These are phyloP conservation scores for Elymus sibiricus DNA, from an alignment of 176 grass and related monocot species.

Conservation along the genomic window DNA sequence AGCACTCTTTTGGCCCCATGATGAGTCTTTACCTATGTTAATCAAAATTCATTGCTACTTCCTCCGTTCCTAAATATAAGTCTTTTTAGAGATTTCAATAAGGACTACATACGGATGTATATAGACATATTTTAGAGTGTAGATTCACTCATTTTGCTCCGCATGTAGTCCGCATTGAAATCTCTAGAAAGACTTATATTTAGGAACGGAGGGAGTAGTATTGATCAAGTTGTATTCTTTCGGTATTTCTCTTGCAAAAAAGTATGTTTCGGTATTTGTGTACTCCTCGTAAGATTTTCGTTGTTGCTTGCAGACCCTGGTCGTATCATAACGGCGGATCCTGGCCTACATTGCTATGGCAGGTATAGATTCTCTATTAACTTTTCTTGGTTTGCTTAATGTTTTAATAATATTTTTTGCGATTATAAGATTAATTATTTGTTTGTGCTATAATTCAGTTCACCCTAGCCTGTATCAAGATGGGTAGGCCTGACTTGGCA, in stretches of 20 bases:
- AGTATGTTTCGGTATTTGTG: not conserved
- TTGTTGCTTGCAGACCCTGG: conserved; percentile 71
- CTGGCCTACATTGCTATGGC: conserved; percentile 94
- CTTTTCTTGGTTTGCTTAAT: not conserved
- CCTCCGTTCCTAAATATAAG: too few species aligned
- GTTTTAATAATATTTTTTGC: not conserved
- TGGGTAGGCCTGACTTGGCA: conserved; percentile 84
- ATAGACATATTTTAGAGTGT: too few species aligned
- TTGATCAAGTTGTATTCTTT: too few species aligned
- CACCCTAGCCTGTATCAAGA: conserved; percentile 95
- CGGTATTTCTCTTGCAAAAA: not conserved
- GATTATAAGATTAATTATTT: conserved; percentile 12
- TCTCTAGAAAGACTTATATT: too few species aligned
- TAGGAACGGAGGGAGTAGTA: too few species aligned
- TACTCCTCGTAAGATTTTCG: not conserved
- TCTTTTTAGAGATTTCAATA: too few species aligned
- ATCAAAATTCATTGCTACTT: not conserved
- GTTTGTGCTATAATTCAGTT: conserved; percentile 56
- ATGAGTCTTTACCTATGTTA: not conserved
- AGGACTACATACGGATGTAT: too few species aligned
- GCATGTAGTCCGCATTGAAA: too few species aligned
- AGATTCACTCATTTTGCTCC: too few species aligned
- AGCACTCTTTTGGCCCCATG: conserved; percentile 8
- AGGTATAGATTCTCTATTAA: conserved; percentile 42
- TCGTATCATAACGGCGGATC: conserved; percentile 95